Percentiles rank a stretch among this genome's conserved stretches.
phyloP scores from a whole-genome alignment of 2,329 filamentous ascomycete genomes.

The Annulohypoxylon truncatum region DNA sequence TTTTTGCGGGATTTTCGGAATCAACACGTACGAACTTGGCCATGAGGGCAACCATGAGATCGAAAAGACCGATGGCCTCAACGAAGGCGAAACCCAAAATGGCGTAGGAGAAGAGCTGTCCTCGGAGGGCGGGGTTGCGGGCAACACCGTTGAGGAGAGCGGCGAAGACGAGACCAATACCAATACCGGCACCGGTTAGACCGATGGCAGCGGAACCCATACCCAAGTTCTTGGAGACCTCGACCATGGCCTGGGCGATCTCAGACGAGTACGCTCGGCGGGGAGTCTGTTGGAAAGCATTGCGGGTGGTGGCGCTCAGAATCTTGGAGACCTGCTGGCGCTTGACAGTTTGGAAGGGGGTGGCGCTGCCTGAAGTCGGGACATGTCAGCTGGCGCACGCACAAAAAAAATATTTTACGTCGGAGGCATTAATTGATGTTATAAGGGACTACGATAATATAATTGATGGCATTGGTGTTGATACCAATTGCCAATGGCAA shows the following conservation, averaged over 20 bases:
- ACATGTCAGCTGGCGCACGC: slow-evolving; percentile 29
- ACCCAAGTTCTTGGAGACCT: slow-evolving; percentile 91
- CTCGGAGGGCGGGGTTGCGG: slow-evolving; percentile 93
- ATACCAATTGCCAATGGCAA: slow-evolving; percentile 3
- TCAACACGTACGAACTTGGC: slow-evolving; percentile 80
- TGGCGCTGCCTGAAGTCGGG: slow-evolving; percentile 61
- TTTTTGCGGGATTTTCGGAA: slow-evolving; percentile 26
- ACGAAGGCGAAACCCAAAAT: slow-evolving; percentile 97
- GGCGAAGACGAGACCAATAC: slow-evolving; percentile 95
- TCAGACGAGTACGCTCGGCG: slow-evolving; percentile 87
- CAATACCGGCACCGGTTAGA: slow-evolving; percentile 92
- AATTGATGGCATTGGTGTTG: slow-evolving; percentile 34
- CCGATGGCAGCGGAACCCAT: slow-evolving; percentile 91
- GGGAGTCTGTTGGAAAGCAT: slow-evolving; percentile 69
- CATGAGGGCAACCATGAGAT: slow-evolving; percentile 93
- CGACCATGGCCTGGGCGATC: slow-evolving; percentile 88
- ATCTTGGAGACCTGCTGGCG: slow-evolving; percentile 76
- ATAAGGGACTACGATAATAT: slow-evolving; percentile 8
- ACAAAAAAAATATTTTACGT: slow-evolving; percentile 23
- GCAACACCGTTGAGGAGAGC: slow-evolving; percentile 89
- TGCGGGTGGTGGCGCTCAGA: slow-evolving; percentile 73
- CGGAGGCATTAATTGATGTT: slow-evolving; percentile 1
- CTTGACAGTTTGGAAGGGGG: slow-evolving; percentile 79
- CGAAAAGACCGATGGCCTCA: slow-evolving; percentile 90
- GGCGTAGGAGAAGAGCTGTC: slow-evolving; percentile 95